Evolutionary conservation across 2,329 filamentous ascomycete species (phyloP), one percentile per base, ranked within the genome.

Genomic region (Aotearoamyces nothofagi): DNA sequence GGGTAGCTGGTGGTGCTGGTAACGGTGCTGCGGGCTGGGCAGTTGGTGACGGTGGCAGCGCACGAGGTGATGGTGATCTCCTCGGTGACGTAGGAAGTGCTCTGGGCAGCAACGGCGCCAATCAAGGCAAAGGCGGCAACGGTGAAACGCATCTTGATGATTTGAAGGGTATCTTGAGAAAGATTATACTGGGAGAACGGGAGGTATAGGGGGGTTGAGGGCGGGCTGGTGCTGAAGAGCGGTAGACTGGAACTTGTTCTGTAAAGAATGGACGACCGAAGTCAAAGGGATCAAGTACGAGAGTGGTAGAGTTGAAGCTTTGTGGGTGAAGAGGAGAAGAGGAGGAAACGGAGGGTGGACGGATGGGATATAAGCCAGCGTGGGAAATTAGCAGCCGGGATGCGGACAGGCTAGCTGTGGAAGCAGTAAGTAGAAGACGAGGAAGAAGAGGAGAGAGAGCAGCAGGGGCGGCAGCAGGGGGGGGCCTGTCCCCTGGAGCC

Each of bases 61-160:
- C 59, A 65, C 13, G 56, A 60, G 49, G 58, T 65, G 53, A 64
- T 57, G 51, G 61, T 65, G 36, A 63, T 56, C 36, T 63, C 50
- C 42, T 63, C 55, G 36, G 60, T 64, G 45, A 53, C 49, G 52
- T 61, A 62, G 46, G 62, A 50, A 44, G 58, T 61, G 23, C 31
- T 27, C 28, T 46, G 43, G 27, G 42, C 49, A 30, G 45, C 49
- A 32, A 42, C 46, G 32, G 44, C 40, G 39, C 49, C 49, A 39
- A 49, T 37, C 32, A 50, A 26, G 40, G 42, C 42, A 44, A 47
- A 28, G 40, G 51, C 41, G 34, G 44, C 37, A 30, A 43, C 34
- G 24, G 47, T 43, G 51, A 49, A 53, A 45, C 49, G 49, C 52
- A 55, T 55, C 30, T 51, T 55, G 51, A 49, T 38, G 38, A 24